Base-by-base conservation (phyloP, 2,329 filamentous ascomycete genomes). In the Coniella lustricola region DNA sequence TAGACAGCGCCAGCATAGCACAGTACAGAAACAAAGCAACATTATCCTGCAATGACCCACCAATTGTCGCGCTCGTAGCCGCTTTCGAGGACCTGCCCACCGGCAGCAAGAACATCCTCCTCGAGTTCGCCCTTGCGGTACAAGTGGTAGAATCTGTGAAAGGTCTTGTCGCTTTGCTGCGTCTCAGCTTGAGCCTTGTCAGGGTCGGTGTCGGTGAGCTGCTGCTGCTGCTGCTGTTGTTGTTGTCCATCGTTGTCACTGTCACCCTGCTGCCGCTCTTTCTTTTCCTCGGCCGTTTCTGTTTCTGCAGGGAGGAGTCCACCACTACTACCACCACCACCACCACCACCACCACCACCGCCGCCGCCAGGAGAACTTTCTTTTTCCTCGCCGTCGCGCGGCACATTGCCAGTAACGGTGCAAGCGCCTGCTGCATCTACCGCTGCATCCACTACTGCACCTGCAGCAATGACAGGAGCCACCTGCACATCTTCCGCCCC, bases 41-140 rank as follows among this genome's bases (percentile, higher is more conserved):
- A 29, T 20, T 34, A 46, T 32, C 44, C 64, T 49, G 73, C 77
- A 62, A 95, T 83, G 46, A 83, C 89, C 91, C 91, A 98, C 93
- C 93, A 97, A 69, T 98, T 98, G 63, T 97, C 93, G 70, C 84
- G 90, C 64, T 98, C 93, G 67, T 97, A 98, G 31, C 93, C 93
- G 51, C 81, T 81, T 56, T 87, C 83, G 20, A 93, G 59, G 13
- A 96, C 81, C 42, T 67, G 69, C 7, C 90, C 93, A 16, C 90
- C 90, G 17, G 85, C 90, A 14, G 76, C 74, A 44, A 66, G 64
- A 49, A 95, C 78, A 63, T 96, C 87, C 37, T 80, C 75, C 63
- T 96, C 90, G 50, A 98, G 72, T 70, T 98, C 93, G 14, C 87
- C 87, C 62, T 87, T 78, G 46, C 80, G 76, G 67, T 95, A 98